Conservation (phyloP, 805 yeast species). For the Vanderwaltozyma polyspora region DNA sequence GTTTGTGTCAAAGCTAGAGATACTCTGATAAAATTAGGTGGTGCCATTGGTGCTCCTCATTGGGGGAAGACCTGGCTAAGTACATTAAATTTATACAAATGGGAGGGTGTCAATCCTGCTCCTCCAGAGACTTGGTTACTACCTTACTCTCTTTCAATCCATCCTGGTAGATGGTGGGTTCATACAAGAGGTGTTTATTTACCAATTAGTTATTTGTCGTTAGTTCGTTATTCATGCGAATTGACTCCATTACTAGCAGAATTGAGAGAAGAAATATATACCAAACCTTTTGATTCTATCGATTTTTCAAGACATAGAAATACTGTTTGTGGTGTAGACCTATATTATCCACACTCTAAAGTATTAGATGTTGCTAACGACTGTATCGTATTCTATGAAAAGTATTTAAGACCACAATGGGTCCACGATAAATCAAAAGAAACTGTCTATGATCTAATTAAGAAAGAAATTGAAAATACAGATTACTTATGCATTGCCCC, state of each 20-base stretch:
- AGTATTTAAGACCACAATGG: slow-evolving; percentile 68
- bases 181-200: slow-evolving; percentile 88
- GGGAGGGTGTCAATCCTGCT: slow-evolving; percentile 98
- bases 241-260: slow-evolving; percentile 52
- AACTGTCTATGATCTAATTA: slow-evolving; percentile 48
- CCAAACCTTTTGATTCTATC: slow-evolving; percentile 49
- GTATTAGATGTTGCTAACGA: slow-evolving; percentile 53
- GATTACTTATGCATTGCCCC: slow-evolving; percentile 86
- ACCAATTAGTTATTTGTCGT: slow-evolving; percentile 72
- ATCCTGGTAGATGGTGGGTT: slow-evolving; percentile 98
- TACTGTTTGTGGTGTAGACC: slow-evolving; percentile 80
- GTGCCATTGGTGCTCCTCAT: slow-evolving; percentile 84
- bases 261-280: slow-evolving; percentile 73
- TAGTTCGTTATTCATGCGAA: slow-evolving; percentile 43
- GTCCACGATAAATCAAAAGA: slow-evolving; percentile 40
- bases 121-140: slow-evolving; percentile 91
- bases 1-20: slow-evolving; percentile 66
- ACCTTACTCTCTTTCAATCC: slow-evolving; percentile 73
- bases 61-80: slow-evolving; percentile 97
- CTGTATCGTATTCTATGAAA: slow-evolving; percentile 53
- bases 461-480: slow-evolving; percentile 70
- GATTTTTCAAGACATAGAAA: slow-evolving; percentile 65
- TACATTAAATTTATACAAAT: slow-evolving; percentile 64
- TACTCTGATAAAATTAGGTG: slow-evolving; percentile 66
- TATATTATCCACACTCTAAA: slow-evolving; percentile 84